Percentiles rank a stretch among this genome's conserved stretches.
phyloP scores from a whole-genome alignment of 805 yeast genomes.

The Nakazawaea wyomingensis region DNA sequence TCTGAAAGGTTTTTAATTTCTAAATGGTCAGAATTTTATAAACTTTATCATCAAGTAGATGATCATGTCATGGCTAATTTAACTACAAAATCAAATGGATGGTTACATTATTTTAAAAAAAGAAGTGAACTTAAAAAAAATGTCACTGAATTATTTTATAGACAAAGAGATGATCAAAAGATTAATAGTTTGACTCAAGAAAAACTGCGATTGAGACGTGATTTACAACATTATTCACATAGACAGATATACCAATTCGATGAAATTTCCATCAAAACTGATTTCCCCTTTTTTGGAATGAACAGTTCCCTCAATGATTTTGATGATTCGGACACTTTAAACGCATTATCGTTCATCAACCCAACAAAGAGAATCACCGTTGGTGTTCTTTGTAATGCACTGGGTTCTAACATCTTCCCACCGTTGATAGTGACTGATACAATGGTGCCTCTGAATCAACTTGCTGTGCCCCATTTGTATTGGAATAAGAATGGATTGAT shows the following conservation, averaged over 20 bases:
- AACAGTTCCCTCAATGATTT: neutral
- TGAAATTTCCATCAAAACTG: conserved; percentile 25
- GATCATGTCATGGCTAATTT: neutral
- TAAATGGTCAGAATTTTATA: conserved; percentile 25
- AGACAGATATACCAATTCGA: conserved; percentile 32
- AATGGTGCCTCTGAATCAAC: conserved; percentile 13
- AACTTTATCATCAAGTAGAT: conserved; percentile 16
- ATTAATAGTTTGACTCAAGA: conserved; percentile 19
- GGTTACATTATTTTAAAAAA: conserved; percentile 35
- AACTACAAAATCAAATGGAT: conserved; percentile 30
- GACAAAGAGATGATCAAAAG: conserved; percentile 14
- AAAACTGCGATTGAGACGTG: conserved; percentile 18
- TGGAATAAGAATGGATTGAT: conserved; percentile 21
- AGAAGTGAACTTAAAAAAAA: conserved; percentile 24
- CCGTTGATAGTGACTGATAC: conserved; percentile 24
- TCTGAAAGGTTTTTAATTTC: conserved; percentile 26
- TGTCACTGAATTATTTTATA: conserved; percentile 23
- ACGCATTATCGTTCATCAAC: conserved; percentile 15
- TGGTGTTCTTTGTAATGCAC: conserved; percentile 24
- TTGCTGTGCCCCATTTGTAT: conserved; percentile 13
- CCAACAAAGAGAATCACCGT: conserved; percentile 20
- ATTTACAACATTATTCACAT: conserved; percentile 16
- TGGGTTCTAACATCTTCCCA: conserved; percentile 21
- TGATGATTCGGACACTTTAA: neutral
- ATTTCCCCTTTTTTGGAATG: conserved; percentile 9